Conservation (phyloP, 139 green algal genomes). For the Ulvella scutata region DNA sequence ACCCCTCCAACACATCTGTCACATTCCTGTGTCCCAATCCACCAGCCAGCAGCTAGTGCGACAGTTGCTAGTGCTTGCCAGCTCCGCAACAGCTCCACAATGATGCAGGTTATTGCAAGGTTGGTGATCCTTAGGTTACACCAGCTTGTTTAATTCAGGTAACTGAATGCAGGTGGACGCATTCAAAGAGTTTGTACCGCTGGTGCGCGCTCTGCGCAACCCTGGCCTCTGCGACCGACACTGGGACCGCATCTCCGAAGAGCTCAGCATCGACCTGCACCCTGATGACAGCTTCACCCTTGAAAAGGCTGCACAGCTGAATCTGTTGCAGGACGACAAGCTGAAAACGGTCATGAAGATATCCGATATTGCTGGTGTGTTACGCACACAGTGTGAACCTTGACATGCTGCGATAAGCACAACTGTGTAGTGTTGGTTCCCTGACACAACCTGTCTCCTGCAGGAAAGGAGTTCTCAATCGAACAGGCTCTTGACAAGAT, state of each 20-base stretch:
- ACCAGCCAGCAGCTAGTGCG: too few species aligned
- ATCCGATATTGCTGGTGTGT: constrained; percentile 34
- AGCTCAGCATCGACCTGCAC: constrained; percentile 6
- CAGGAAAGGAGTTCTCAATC: constrained; percentile 61
- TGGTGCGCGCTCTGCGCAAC: constrained; percentile 47
- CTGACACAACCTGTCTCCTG: too few species aligned
- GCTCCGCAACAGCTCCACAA: too few species aligned
- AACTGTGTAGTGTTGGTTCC: too few species aligned
- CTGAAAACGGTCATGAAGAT: constrained; percentile 42
- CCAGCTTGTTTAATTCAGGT: too few species aligned
- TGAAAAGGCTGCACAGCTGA: constrained; percentile 30
- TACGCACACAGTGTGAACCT: background rate
- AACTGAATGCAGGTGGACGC: too few species aligned
- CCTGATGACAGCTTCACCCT: constrained; percentile 29
- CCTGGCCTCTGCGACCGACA: constrained; percentile 60
- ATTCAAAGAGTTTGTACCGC: constrained; percentile 55
- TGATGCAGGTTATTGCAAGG: too few species aligned
- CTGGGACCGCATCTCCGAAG: constrained; percentile 40
- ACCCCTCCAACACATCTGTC: too few species aligned
- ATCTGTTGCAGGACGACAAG: constrained; percentile 27
- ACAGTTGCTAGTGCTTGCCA: too few species aligned
- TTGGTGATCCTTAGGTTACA: too few species aligned
- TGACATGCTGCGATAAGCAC: background rate
- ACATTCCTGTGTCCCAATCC: too few species aligned
- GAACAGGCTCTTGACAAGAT: constrained; percentile 67